Evolutionary conservation across 148 eudicot species (phyloP).

Genomic region (Vaccinium corymbosum): DNA sequence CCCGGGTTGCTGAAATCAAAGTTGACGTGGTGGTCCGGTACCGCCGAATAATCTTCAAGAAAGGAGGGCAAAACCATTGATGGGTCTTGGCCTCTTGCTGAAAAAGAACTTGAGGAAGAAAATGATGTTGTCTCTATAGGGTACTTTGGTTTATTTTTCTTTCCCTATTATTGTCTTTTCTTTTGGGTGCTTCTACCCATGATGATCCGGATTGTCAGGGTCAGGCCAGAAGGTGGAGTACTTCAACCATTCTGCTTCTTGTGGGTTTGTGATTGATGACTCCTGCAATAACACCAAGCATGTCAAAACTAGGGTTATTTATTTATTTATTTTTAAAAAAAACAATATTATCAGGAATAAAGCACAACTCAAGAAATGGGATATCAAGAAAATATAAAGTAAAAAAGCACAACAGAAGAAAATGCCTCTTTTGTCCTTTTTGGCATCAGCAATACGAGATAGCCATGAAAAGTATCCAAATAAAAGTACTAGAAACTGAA

Average conservation of each 20-base stretch:
- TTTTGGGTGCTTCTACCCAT: constrained; percentile 36
- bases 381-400: not conserved
- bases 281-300: constrained; percentile 41
- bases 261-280: constrained; percentile 52
- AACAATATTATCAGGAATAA: not conserved
- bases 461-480: not conserved
- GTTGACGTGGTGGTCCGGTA: not conserved
- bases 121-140: not conserved
- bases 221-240: constrained; percentile 86
- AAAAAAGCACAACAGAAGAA: too few species aligned
- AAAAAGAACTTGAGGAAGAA: not conserved
- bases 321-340: not conserved
- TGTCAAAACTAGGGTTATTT: constrained; percentile 22
- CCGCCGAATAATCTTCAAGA: not conserved
- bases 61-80: not conserved
- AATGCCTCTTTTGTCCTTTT: constrained; percentile 14
- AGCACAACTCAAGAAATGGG: not conserved
- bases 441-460: not conserved
- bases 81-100: not conserved
- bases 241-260: constrained; percentile 86
- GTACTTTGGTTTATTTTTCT: not conserved
- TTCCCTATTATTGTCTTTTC: not conserved
- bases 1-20: not conserved
- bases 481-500: too few species aligned
- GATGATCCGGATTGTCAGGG: constrained; percentile 87